Conservation (phyloP, 768 basidiomycete species). For the Lentinula boryana region DNA sequence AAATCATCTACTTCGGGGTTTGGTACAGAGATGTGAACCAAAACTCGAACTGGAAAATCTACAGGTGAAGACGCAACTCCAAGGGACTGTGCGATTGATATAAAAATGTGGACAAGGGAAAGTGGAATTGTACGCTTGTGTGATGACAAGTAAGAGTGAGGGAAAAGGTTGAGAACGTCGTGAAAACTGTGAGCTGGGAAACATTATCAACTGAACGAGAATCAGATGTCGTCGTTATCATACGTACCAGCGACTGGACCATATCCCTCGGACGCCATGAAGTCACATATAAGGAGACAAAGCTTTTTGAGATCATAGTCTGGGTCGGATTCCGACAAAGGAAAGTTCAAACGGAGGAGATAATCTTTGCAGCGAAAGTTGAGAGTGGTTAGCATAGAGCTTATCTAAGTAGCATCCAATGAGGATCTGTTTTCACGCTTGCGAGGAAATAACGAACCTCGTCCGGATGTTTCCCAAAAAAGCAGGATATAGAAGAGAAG, state of each 20-base stretch:
- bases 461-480: slow-evolving; percentile 38
- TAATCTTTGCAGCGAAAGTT: slow-evolving; percentile 31
- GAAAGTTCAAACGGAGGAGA: slow-evolving; percentile 22
- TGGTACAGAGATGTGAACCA: slow-evolving; percentile 40
- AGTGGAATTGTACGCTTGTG: slow-evolving; percentile 51
- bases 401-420: slow-evolving; percentile 28
- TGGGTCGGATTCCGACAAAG: slow-evolving; percentile 22
- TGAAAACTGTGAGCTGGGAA: slow-evolving; percentile 31
- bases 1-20: slow-evolving; percentile 28
- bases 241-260: slow-evolving; percentile 33
- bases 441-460: slow-evolving; percentile 25
- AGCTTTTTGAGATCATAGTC: slow-evolving; percentile 26
- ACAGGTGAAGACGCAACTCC: slow-evolving; percentile 47
- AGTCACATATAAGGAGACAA: slow-evolving; percentile 40
- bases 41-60: slow-evolving; percentile 50
- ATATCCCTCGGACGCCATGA: slow-evolving; percentile 46
- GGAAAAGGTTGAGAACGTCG: slow-evolving; percentile 47
- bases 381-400: slow-evolving; percentile 31
- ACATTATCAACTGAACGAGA: neutral
- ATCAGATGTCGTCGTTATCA: neutral
- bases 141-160: slow-evolving; percentile 48
- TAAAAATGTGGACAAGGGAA: slow-evolving; percentile 54
- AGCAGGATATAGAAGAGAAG: slow-evolving; percentile 45
- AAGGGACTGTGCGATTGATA: slow-evolving; percentile 44
- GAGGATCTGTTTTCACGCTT: neutral